A percentile compares a stretch with the other conserved stretches of the same genome.
Conservation (phyloP, 768 basidiomycete genomes). For the Cubamyces sp. region DNA sequence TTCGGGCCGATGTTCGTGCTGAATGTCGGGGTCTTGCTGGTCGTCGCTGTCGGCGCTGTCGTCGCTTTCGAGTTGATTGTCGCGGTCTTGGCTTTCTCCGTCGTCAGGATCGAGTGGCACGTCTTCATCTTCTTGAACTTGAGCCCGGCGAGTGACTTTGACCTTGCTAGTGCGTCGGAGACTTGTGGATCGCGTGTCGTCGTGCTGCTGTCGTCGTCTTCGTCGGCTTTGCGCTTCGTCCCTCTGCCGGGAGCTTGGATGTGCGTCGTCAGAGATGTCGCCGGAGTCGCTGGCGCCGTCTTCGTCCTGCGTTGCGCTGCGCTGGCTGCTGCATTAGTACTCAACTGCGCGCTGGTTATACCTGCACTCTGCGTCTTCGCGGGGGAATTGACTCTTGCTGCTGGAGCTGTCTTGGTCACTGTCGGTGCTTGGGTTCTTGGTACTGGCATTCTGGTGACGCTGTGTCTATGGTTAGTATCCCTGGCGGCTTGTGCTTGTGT, state of each 20-base stretch:
- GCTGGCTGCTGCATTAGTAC: too few relatives aligned
- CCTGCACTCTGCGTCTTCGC: too few relatives aligned
- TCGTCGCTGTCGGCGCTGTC: not conserved
- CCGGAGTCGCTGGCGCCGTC: too few relatives aligned
- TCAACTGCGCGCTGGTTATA: too few relatives aligned
- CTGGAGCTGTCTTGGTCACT: too few relatives aligned
- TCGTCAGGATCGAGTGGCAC: not conserved
- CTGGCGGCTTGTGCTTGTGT: too few relatives aligned
- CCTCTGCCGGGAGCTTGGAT: not conserved
- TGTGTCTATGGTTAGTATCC: too few relatives aligned
- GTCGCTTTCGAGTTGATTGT: not conserved
- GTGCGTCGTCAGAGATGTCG: not conserved
- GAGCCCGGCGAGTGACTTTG: conserved; percentile 1
- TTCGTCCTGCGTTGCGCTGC: too few relatives aligned
- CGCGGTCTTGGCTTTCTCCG: not conserved
- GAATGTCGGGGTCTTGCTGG: not conserved
- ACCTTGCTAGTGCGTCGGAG: not conserved
- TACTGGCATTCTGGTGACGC: too few relatives aligned
- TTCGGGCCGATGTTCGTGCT: not conserved
- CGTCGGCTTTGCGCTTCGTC: conserved; percentile 7
- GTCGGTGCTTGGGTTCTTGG: too few relatives aligned
- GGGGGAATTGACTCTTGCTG: too few relatives aligned
- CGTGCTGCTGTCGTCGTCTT: not conserved
- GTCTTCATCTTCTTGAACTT: conserved; percentile 17
- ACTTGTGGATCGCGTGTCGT: not conserved